phyloP scores from a whole-genome alignment of 768 basidiomycete species.

The Neoboletus brunneissimus region DNA sequence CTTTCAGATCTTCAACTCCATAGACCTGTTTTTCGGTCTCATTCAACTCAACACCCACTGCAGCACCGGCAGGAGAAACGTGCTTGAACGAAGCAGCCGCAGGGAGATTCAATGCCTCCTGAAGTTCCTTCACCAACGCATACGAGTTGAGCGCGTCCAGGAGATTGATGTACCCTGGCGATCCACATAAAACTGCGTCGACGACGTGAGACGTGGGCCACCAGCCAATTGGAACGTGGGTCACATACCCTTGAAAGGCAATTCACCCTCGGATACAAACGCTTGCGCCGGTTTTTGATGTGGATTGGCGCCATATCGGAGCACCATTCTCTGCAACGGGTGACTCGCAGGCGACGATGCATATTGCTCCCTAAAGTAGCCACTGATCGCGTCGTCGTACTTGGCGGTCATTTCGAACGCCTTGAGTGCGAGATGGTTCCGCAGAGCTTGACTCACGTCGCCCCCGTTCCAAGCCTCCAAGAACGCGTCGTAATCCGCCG shows the following conservation, averaged over 20 bases:
- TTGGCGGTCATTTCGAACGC: constrained; percentile 95
- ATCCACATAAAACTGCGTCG: constrained; percentile 75
- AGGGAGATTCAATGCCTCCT: constrained; percentile 81
- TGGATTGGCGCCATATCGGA: constrained; percentile 97
- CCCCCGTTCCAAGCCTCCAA: constrained; percentile 75
- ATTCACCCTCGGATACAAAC: constrained; percentile 79
- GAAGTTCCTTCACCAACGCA: constrained; percentile 91
- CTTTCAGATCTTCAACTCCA: constrained; percentile 93
- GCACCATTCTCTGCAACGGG: constrained; percentile 75
- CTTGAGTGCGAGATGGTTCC: constrained; percentile 86
- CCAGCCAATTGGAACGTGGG: not conserved
- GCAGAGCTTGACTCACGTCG: constrained; percentile 65
- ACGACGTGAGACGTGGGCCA: constrained; percentile 1
- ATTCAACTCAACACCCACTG: constrained; percentile 81
- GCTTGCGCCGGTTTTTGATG: constrained; percentile 99
- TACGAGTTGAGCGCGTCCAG: constrained; percentile 97
- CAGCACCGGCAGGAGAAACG: constrained; percentile 96
- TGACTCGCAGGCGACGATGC: constrained; percentile 79
- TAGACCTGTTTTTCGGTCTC: constrained; percentile 91
- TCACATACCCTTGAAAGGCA: constrained; percentile 86
- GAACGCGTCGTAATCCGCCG: constrained; percentile 82
- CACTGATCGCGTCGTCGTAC: constrained; percentile 94
- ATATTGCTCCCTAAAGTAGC: constrained; percentile 96
- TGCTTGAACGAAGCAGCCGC: constrained; percentile 99
- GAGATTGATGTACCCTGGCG: constrained; percentile 98